These are phyloP conservation scores for Cryptosporidium canis DNA, from an alignment of 169 alveolate genomes.

Conservation along the genomic window DNA sequence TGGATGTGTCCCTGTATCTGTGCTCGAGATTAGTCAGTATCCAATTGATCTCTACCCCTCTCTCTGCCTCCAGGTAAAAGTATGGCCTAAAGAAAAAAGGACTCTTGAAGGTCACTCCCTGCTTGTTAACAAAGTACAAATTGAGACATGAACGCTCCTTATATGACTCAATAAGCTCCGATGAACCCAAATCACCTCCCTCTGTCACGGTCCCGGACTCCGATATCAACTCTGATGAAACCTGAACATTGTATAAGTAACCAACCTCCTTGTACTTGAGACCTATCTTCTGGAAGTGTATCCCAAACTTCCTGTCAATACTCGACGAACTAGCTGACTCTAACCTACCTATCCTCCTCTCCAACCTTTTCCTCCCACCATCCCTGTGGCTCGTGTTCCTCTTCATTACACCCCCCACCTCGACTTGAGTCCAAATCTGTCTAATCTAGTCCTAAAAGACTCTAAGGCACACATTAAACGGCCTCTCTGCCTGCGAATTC, in stretches of 20 bases:
- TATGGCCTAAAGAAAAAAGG: constrained; percentile 89
- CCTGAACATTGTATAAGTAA: constrained; percentile 57
- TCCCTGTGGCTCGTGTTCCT: not conserved
- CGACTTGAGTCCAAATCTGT: not conserved
- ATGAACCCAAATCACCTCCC: not conserved
- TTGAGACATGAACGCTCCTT: constrained; percentile 53
- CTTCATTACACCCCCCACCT: not conserved
- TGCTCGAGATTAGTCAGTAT: constrained; percentile 75
- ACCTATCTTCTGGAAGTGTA: constrained; percentile 16
- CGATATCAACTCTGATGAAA: constrained; percentile 27
- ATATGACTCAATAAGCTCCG: constrained; percentile 16
- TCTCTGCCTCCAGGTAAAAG: constrained; percentile 84
- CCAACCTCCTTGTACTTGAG: constrained; percentile 25
- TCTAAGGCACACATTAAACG: not conserved
- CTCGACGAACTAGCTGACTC: not conserved
- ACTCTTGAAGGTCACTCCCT: constrained; percentile 51
- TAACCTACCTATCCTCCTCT: not conserved
- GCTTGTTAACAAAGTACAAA: constrained; percentile 52
- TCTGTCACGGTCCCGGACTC: not conserved
- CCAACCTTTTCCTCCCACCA: not conserved
- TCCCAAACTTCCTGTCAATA: constrained; percentile 37
- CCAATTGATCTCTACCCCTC: constrained; percentile 74
- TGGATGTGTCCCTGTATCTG: constrained; percentile 78
- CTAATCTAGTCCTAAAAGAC: not conserved
- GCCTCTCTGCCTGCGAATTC: not conserved